Conservation (phyloP, 1,139 yeast species). For the Blastobotrys niveus region DNA sequence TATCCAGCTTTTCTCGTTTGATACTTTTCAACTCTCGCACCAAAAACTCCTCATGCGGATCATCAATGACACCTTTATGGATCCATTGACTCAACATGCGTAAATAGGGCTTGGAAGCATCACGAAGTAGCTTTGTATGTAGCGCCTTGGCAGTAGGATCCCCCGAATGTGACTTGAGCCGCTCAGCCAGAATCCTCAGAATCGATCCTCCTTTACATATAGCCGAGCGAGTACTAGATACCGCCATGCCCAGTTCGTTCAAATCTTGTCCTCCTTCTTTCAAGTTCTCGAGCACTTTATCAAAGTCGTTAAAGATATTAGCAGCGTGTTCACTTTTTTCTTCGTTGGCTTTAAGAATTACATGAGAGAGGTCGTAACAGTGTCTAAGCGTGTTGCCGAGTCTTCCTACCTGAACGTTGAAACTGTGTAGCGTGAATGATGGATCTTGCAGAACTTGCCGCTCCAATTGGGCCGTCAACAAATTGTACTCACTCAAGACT, state of each 20-base stretch:
- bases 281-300: conserved; percentile 30
- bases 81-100: conserved; percentile 74
- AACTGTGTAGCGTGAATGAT: conserved; percentile 43
- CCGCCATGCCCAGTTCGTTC: conserved; percentile 26
- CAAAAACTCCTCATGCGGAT: conserved; percentile 79
- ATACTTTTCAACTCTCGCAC: conserved; percentile 42
- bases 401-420: conserved; percentile 41
- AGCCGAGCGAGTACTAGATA: conserved; percentile 20
- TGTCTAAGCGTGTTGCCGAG: conserved; percentile 44
- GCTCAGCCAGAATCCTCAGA: conserved; percentile 53
- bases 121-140: conserved; percentile 47
- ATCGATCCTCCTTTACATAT: conserved; percentile 32
- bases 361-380: conserved; percentile 49
- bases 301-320: conserved; percentile 26
- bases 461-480: conserved; percentile 49
- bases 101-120: conserved; percentile 61
- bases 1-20: conserved; percentile 38
- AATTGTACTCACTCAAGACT: conserved; percentile 46
- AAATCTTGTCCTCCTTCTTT: conserved; percentile 26
- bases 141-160: conserved; percentile 54
- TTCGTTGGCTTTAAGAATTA: conserved; percentile 39
- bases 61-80: conserved; percentile 64
- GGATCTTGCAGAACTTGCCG: conserved; percentile 45
- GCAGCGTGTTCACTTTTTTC: conserved; percentile 25
- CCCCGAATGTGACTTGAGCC: conserved; percentile 58